Percentiles rank a stretch among this genome's conserved stretches.
Conservation (phyloP, 495 filamentous ascomycete genomes). For the Margaritispora aquatica region DNA sequence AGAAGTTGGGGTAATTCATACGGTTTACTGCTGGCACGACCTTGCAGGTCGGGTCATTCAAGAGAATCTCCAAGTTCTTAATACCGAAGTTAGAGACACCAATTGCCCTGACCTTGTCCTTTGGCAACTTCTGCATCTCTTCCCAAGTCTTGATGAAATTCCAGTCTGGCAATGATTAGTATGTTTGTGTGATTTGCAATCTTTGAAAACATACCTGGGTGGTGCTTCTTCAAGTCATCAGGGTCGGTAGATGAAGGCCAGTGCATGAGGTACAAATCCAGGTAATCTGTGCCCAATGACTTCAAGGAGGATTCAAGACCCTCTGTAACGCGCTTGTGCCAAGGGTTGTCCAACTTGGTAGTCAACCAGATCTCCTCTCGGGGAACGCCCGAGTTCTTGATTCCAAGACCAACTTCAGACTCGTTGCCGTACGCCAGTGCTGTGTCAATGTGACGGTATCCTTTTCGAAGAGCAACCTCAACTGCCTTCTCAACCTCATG, state of each 20-base stretch:
- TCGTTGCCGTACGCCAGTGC: slow-evolving; percentile 56
- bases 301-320: slow-evolving; percentile 65
- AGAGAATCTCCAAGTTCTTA: slow-evolving; percentile 64
- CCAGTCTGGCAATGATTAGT: slow-evolving; percentile 30
- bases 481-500: slow-evolving; percentile 53
- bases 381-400: slow-evolving; percentile 58
- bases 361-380: slow-evolving; percentile 77
- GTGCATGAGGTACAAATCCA: slow-evolving; percentile 76
- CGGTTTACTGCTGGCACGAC: slow-evolving; percentile 78
- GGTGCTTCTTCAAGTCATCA: slow-evolving; percentile 63
- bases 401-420: slow-evolving; percentile 55
- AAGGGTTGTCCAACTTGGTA: slow-evolving; percentile 79
- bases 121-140: slow-evolving; percentile 69
- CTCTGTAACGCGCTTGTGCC: slow-evolving; percentile 58
- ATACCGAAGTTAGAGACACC: slow-evolving; percentile 81
- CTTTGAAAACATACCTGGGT: slow-evolving; percentile 30
- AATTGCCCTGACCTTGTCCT: slow-evolving; percentile 67
- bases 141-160: slow-evolving; percentile 72
- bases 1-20: not conserved
- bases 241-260: slow-evolving; percentile 58
- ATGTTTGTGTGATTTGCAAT: not conserved
- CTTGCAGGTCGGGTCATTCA: slow-evolving; percentile 30
- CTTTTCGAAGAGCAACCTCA: slow-evolving; percentile 48
- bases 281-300: slow-evolving; percentile 66
- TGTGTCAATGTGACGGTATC: slow-evolving; percentile 59